These are phyloP conservation scores for Eustoma russellianum DNA, from an alignment of 257 asterid genomes.

Conservation along the genomic window DNA sequence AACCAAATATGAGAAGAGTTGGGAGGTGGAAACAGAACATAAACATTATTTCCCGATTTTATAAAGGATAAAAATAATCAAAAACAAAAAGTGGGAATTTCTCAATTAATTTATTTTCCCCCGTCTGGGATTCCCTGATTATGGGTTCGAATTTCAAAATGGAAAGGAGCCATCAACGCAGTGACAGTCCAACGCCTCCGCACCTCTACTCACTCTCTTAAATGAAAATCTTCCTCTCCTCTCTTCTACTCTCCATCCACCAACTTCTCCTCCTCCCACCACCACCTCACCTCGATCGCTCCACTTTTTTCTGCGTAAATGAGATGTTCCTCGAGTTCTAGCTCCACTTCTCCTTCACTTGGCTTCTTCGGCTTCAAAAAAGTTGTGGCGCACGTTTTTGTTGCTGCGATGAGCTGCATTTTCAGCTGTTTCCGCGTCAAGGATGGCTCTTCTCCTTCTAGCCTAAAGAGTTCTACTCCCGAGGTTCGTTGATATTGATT, in stretches of 20 bases:
- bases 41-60: too few species aligned
- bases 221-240: not conserved
- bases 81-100: too few species aligned
- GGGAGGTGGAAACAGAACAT: too few species aligned
- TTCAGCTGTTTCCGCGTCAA: constrained; percentile 57
- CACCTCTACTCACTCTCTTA: not conserved
- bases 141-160: constrained; percentile 53
- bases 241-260: constrained; percentile 7
- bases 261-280: constrained; percentile 3
- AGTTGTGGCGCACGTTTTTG: constrained; percentile 6
- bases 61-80: too few species aligned
- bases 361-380: constrained; percentile 5
- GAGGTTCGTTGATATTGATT: too few species aligned
- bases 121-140: constrained; percentile 9
- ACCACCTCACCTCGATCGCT: not conserved
- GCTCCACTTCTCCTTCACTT: not conserved
- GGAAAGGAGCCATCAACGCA: constrained; percentile 36
- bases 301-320: not conserved
- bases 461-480: constrained; percentile 2
- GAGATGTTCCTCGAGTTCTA: constrained; percentile 14
- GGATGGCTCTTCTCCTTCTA: constrained; percentile 15
- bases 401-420: constrained; percentile 56
- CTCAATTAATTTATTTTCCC: constrained; percentile 19
- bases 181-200: constrained; percentile 28
- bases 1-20: too few species aligned